A percentile compares a stretch with the other conserved stretches of the same genome.
These are phyloP conservation scores for Amyloporia xantha DNA, from an alignment of 768 basidiomycete genomes.

Conservation along the genomic window DNA sequence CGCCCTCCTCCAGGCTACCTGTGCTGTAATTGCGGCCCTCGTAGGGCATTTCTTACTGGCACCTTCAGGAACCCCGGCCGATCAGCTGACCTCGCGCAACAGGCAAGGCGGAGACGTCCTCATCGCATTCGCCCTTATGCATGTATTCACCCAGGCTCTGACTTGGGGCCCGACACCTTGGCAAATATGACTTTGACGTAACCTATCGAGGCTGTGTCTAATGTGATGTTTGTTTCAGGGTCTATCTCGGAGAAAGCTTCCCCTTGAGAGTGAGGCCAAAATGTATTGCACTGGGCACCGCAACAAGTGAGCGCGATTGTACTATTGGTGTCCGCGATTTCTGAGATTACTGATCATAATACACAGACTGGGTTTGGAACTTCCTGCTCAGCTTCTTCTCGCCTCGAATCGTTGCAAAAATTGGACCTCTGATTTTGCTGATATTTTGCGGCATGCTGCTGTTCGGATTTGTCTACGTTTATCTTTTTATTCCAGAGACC, in stretches of 20 bases:
- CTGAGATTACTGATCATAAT: not conserved
- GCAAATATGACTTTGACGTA: too few species aligned
- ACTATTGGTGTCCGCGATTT: too few species aligned
- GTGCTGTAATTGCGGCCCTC: slow-evolving; percentile 60
- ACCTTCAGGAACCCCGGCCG: slow-evolving; percentile 39
- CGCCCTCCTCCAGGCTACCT: slow-evolving; percentile 50
- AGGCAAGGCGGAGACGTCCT: slow-evolving; percentile 56
- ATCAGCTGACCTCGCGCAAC: slow-evolving; percentile 46
- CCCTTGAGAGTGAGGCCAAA: slow-evolving; percentile 75
- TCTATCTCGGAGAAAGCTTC: slow-evolving; percentile 76
- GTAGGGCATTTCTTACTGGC: slow-evolving; percentile 67
- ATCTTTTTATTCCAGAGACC: slow-evolving; percentile 74
- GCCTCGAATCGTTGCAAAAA: slow-evolving; percentile 55
- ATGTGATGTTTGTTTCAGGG: slow-evolving; percentile 18
- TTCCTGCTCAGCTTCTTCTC: slow-evolving; percentile 70
- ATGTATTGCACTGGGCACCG: slow-evolving; percentile 66
- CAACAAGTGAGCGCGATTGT: slow-evolving; percentile 44
- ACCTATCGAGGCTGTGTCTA: too few species aligned
- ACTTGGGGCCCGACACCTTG: slow-evolving; percentile 73
- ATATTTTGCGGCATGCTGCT: slow-evolving; percentile 73
- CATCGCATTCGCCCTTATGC: slow-evolving; percentile 70
- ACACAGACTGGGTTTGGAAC: slow-evolving; percentile 62
- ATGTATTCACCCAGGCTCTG: slow-evolving; percentile 62
- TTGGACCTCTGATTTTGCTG: slow-evolving; percentile 70
- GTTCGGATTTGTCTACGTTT: slow-evolving; percentile 67